Conservation (phyloP, 2,329 filamentous ascomycete genomes). For the Bipolaris cookei region DNA sequence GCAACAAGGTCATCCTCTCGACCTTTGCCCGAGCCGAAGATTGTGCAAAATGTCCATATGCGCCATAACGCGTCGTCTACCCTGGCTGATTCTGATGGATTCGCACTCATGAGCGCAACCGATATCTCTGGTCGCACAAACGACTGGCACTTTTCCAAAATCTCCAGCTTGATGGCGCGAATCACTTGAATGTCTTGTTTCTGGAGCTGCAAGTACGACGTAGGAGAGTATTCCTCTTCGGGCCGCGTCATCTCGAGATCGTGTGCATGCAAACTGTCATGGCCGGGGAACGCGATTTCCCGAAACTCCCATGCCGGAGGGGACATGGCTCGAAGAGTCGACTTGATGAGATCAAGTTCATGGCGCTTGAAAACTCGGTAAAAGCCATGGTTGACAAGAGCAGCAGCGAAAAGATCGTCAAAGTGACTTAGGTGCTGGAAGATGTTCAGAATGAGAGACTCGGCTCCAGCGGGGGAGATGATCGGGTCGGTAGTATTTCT, state of each 20-base stretch:
- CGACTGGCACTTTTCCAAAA: constrained; percentile 61
- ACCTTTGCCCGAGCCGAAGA: constrained; percentile 65
- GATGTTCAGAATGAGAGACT: constrained; percentile 60
- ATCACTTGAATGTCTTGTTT: constrained; percentile 61
- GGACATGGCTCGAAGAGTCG: constrained; percentile 60
- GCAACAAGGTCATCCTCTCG: constrained; percentile 65
- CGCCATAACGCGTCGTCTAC: constrained; percentile 69
- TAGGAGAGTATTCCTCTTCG: constrained; percentile 60
- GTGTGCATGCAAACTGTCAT: constrained; percentile 50
- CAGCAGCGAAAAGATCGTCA: constrained; percentile 62
- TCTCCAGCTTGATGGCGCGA: constrained; percentile 61
- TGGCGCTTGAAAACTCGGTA: constrained; percentile 64
- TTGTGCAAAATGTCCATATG: constrained; percentile 69
- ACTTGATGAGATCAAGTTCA: constrained; percentile 61
- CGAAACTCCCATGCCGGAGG: constrained; percentile 66
- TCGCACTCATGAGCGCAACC: constrained; percentile 58
- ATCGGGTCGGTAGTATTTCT: constrained; percentile 30
- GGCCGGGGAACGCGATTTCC: constrained; percentile 62
- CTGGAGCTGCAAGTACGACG: constrained; percentile 59
- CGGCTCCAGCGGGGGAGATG: constrained; percentile 54
- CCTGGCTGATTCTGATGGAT: constrained; percentile 55
- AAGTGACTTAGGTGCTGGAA: constrained; percentile 57
- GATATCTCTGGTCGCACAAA: constrained; percentile 64
- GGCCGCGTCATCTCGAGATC: constrained; percentile 54
- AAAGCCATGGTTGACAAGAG: constrained; percentile 62